Conservation (phyloP, 176 grass and related monocot species). For the sorghum (Sorghum bicolor) region Sorghum_bicolor_NCBIv3 NC_012875.2:60345501-60346000, state of each 20-base stretch:
- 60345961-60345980: background rate
- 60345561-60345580: slow-evolving; percentile 60
- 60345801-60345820: background rate
- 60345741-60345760: background rate
- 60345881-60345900: background rate
- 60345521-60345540: slow-evolving; percentile 65
- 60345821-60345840: background rate
- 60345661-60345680: background rate
- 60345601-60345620: background rate
- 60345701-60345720: background rate
- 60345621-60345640: background rate
- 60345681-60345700: background rate
- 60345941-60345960: background rate
- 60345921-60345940: background rate
- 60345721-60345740: background rate
- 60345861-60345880: background rate
- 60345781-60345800: background rate
- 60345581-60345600: slow-evolving; percentile 17
- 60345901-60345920: background rate
- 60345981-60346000: background rate
- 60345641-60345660: background rate
- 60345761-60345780: background rate
- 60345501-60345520: slow-evolving; percentile 73
- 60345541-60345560: slow-evolving; percentile 84
- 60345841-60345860: background rate